A percentile compares a stretch with the other conserved stretches of the same genome.
Conservation (phyloP, 192 early-diverging fungal genomes). For the Coemansia reversa region DNA sequence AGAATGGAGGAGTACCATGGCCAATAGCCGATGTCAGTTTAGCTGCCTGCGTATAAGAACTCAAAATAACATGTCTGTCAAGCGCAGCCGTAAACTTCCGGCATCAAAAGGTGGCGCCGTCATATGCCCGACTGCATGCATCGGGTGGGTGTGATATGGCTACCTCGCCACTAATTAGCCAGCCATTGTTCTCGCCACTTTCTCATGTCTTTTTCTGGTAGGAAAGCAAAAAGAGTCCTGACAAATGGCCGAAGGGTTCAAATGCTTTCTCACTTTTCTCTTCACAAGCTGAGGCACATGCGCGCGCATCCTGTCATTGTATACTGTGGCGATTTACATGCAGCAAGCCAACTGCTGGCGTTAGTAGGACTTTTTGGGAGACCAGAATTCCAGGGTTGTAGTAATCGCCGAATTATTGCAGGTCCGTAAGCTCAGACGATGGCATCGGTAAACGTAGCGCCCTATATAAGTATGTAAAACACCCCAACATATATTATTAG, state of each 20-base stretch:
- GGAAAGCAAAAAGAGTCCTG: not conserved
- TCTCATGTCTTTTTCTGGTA: constrained; percentile 2
- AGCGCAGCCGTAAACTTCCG: not conserved
- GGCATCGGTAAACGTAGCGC: not conserved
- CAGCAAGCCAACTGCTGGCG: not conserved
- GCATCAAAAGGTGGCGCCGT: constrained; percentile 10
- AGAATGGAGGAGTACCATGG: not conserved
- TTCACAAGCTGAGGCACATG: not conserved
- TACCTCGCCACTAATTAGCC: not conserved
- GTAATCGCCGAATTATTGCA: not conserved
- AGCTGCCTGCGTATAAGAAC: not conserved
- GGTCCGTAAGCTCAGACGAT: not conserved
- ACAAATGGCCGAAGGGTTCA: not conserved
- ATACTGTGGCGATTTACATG: not conserved
- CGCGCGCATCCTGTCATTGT: not conserved
- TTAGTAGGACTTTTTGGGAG: not conserved
- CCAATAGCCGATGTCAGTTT: not conserved
- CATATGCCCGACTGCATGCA: constrained; percentile 8
- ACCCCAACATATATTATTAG: too few relatives aligned
- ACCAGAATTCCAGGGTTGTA: not conserved
- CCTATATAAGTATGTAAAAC: too few relatives aligned
- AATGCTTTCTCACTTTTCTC: not conserved
- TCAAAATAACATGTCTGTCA: not conserved
- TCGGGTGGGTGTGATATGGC: not conserved
- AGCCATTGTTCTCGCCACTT: not conserved